Base-by-base conservation (phyloP, 495 filamentous ascomycete species). In the Lasiosphaeria hispida region DNA sequence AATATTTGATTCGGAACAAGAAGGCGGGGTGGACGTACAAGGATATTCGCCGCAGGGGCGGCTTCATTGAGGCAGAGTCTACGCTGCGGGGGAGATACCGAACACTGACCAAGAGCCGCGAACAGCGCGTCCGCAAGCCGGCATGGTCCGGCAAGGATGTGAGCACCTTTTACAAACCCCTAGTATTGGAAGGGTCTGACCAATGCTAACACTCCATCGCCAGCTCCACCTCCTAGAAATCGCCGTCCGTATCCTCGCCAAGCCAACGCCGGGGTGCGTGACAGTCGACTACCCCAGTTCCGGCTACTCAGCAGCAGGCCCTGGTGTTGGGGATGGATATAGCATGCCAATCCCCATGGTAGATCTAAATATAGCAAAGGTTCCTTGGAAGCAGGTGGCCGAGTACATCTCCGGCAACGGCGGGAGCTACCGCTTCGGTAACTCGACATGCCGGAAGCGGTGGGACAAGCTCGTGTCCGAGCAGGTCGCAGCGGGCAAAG, bases 381-480 rank as follows among this genome's bases (percentile, higher is more conserved):
- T 93, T 0, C 85, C 91, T 2, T 97, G 92, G 92, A 93, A 93
- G 75, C 78, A 82, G 54, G 86, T 96, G 3, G 81, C 85, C 1
- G 80, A 89, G 58, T 87, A 88, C 57, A 94, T 97, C 44, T 71
- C 71, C 53, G 63, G 65, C 1, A 67, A 87, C 57, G 92, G 91
- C 13, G 92, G 90, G 0, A 87, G 84, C 2, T 96, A 96, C 68
- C 81, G 78, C 44, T 97, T 96, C 69, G 91, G 90, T 1, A 86
- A 91, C 69, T 85, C 89, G 2, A 96, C 92, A 0, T 93, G 89
- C 65, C 90, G 91, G 69, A 95, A 90, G 77, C 89, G 91, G 66
- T 97, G 86, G 80, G 76, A 85, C 57, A 76, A 80, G 53, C 63
- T 81, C 57, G 63, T 69, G 44, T 51, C 59, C 1, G 60, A 72